These are phyloP conservation scores for Pleurozium schreberi DNA, from an alignment of 225 moss, liverwort and hornwort genomes.

Conservation along the genomic window DNA sequence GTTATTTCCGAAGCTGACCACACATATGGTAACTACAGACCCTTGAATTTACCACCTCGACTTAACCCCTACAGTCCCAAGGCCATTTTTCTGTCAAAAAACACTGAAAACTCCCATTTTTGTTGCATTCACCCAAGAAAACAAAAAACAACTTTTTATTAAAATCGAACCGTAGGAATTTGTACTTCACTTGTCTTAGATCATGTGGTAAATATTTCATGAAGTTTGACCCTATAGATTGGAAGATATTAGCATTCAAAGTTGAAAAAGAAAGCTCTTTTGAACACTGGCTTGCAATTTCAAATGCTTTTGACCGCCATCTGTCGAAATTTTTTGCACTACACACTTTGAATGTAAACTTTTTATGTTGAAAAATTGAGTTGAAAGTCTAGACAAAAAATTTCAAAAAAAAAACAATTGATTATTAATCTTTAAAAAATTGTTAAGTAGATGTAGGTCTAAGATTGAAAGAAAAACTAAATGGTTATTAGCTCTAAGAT, in stretches of 20 bases:
- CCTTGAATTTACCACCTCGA: neutral
- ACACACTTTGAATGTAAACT: neutral
- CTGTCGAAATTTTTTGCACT: no score
- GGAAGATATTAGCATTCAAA: no score
- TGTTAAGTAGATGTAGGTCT: accelerated
- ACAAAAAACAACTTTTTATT: no score
- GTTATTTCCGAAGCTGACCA: no score
- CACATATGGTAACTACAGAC: neutral
- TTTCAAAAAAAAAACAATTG: neutral
- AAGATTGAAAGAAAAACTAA: neutral
- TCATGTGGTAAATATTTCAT: no score
- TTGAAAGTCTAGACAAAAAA: neutral
- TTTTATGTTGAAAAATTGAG: neutral
- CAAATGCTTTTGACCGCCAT: no score
- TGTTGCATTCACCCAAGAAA: no score
- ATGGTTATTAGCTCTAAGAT: neutral
- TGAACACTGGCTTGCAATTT: no score
- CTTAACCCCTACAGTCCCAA: neutral
- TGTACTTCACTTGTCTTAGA: no score
- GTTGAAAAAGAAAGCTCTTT: no score
- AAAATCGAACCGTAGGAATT: no score
- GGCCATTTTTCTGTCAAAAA: neutral
- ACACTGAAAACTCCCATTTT: neutral
- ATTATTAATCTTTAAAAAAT: neutral
- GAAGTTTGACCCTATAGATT: no score